Conservation (phyloP, 805 yeast species). For the Candida palmyrensis region DNA sequence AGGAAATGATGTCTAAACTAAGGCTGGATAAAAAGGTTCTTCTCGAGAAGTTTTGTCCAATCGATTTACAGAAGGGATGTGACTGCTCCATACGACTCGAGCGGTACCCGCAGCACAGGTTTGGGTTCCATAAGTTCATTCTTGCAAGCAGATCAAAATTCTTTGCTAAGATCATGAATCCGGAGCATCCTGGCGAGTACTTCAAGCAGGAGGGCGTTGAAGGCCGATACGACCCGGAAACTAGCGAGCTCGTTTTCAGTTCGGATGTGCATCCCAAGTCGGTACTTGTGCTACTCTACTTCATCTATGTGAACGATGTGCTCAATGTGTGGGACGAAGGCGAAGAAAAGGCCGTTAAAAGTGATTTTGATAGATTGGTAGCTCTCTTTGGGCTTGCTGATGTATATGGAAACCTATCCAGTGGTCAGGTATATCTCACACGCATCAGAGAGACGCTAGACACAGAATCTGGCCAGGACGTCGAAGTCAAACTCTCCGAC, state of each 20-base stretch:
- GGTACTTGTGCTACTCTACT: constrained; percentile 36
- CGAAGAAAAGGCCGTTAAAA: constrained; percentile 21
- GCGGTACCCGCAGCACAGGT: constrained; percentile 12
- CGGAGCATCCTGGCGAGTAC: constrained; percentile 14
- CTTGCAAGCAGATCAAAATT: constrained; percentile 25
- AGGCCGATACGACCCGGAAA: constrained; percentile 16
- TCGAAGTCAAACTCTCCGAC: constrained; percentile 41
- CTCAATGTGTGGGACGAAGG: constrained; percentile 43
- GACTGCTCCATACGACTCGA: constrained; percentile 30
- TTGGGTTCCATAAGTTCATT: constrained; percentile 34
- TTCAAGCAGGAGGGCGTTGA: constrained; percentile 1
- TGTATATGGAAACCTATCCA: constrained; percentile 20
- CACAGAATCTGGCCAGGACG: constrained; percentile 27
- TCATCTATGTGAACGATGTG: constrained; percentile 44
- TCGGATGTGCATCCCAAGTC: constrained; percentile 28
- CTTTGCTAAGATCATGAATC: constrained; percentile 18
- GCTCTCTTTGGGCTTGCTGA: constrained; percentile 17
- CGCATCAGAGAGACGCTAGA: constrained; percentile 12
- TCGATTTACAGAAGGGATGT: constrained; percentile 20
- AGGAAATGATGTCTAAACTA: constrained; percentile 6
- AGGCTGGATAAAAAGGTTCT: constrained; percentile 7
- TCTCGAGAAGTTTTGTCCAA: constrained; percentile 4
- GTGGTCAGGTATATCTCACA: constrained; percentile 11
- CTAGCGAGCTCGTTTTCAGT: constrained; percentile 14
- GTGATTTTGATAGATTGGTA: constrained; percentile 21